Percentiles rank a stretch among this genome's conserved stretches.
Conservation (phyloP, 2,329 filamentous ascomycete genomes). For the Fusarium luffae region DNA sequence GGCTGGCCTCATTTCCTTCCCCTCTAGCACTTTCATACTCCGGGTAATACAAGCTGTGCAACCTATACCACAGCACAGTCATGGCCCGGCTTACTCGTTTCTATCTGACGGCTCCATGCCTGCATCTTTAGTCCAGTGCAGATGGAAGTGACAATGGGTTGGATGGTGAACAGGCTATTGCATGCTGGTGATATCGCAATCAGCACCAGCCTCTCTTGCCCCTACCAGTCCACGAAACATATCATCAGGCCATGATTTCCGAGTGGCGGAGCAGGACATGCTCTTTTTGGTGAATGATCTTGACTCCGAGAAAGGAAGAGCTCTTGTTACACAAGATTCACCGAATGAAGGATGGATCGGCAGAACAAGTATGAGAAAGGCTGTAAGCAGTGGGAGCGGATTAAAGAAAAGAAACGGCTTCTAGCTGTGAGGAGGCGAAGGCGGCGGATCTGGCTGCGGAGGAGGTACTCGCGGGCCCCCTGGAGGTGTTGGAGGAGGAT, state of each 20-base stretch:
- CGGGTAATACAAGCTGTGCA: slow-evolving; percentile 29
- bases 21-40: slow-evolving; percentile 6
- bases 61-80: slow-evolving; percentile 8
- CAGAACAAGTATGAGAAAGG: background rate
- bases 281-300: slow-evolving; percentile 5
- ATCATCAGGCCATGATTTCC: slow-evolving; percentile 11
- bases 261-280: slow-evolving; percentile 9
- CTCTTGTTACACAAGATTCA: slow-evolving; percentile 11
- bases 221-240: background rate
- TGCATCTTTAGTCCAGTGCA: slow-evolving; percentile 19
- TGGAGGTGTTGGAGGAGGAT: slow-evolving; percentile 46
- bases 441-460: slow-evolving; percentile 45
- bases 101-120: background rate
- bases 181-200: background rate
- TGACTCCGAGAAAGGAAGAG: slow-evolving; percentile 10
- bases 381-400: background rate
- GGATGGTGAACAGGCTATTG: slow-evolving; percentile 1
- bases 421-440: slow-evolving; percentile 45
- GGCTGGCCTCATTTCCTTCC: background rate
- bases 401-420: background rate
- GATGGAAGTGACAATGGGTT: slow-evolving; percentile 30
- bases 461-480: slow-evolving; percentile 46
- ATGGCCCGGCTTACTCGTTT: background rate
- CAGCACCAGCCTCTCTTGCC: background rate
- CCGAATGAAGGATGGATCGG: slow-evolving; percentile 21